phyloP scores from a whole-genome alignment of 768 basidiomycete species.

The Termitomyces eurrhizus region DNA sequence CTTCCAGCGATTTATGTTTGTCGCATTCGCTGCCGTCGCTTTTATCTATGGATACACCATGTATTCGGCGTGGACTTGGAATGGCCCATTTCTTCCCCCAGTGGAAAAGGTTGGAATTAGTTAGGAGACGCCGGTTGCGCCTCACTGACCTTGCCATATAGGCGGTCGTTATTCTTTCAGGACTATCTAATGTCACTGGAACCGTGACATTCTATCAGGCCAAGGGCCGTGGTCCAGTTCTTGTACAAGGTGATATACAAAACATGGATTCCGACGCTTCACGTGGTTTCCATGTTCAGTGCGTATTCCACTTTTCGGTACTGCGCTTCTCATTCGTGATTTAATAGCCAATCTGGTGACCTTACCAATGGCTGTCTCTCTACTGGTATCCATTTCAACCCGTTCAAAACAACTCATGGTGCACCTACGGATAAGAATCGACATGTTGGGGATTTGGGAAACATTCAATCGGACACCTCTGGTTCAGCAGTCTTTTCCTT shows the following conservation, averaged over 20 bases:
- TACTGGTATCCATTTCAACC: slow-evolving; percentile 78
- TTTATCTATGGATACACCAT: slow-evolving; percentile 7
- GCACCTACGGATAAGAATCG: slow-evolving; percentile 49
- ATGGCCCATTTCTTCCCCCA: not conserved
- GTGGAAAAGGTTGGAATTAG: slow-evolving; percentile 20
- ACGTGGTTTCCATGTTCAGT: slow-evolving; percentile 85
- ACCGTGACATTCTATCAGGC: slow-evolving; percentile 64
- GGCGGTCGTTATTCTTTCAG: slow-evolving; percentile 53
- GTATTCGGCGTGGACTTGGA: slow-evolving; percentile 10
- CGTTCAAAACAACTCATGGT: slow-evolving; percentile 61
- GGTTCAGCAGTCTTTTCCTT: slow-evolving; percentile 60
- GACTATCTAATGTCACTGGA: slow-evolving; percentile 57
- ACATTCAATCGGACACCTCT: slow-evolving; percentile 55
- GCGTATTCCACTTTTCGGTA: slow-evolving; percentile 20
- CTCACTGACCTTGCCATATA: slow-evolving; percentile 7
- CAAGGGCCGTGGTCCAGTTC: slow-evolving; percentile 45
- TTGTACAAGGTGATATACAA: slow-evolving; percentile 56
- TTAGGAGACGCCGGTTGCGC: not conserved
- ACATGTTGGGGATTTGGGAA: slow-evolving; percentile 78
- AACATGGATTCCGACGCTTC: slow-evolving; percentile 53
- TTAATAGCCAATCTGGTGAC: slow-evolving; percentile 49
- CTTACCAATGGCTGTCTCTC: slow-evolving; percentile 61
- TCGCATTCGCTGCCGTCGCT: slow-evolving; percentile 5
- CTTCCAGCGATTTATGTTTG: not conserved
- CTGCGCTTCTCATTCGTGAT: not conserved